A percentile compares a stretch with the other conserved stretches of the same genome.
Conservation (phyloP, 306 rosid species). For the Prunus mongolica region DNA sequence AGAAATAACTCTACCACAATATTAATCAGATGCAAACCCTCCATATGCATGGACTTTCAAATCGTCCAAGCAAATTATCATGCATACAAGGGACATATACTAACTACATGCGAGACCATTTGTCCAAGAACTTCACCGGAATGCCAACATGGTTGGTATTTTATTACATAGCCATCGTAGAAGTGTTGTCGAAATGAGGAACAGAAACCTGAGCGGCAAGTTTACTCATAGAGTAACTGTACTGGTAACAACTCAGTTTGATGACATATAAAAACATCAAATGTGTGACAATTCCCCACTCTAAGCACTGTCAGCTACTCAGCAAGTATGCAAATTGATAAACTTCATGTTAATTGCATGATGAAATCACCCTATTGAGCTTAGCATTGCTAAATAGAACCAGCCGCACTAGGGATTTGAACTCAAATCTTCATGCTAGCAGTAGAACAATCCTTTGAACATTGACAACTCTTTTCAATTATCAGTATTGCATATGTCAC, state of each 20-base stretch:
- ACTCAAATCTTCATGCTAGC: too few relatives aligned
- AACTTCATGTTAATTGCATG: neutral
- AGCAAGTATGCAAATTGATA: neutral
- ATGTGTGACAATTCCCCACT: neutral
- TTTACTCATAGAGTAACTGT: neutral
- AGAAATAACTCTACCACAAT: neutral
- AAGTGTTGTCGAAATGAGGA: neutral
- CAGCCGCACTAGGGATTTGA: too few relatives aligned
- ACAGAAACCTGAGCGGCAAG: neutral
- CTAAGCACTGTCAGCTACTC: neutral
- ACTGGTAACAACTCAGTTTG: neutral
- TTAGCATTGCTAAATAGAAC: neutral
- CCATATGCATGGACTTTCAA: neutral
- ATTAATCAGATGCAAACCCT: neutral
- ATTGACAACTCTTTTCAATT: neutral
- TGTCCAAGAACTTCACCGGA: neutral
- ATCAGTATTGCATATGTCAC: neutral
- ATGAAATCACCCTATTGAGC: neutral
- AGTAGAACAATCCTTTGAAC: neutral
- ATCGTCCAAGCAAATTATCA: neutral
- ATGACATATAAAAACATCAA: neutral
- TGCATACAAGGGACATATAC: too few relatives aligned
- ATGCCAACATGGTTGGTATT: neutral
- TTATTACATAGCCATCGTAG: too few relatives aligned
- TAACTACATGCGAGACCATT: neutral